These are phyloP conservation scores for Dictyostelium brefeldianum DNA, from an alignment of 78 protist genomes.

Conservation along the genomic window DNA sequence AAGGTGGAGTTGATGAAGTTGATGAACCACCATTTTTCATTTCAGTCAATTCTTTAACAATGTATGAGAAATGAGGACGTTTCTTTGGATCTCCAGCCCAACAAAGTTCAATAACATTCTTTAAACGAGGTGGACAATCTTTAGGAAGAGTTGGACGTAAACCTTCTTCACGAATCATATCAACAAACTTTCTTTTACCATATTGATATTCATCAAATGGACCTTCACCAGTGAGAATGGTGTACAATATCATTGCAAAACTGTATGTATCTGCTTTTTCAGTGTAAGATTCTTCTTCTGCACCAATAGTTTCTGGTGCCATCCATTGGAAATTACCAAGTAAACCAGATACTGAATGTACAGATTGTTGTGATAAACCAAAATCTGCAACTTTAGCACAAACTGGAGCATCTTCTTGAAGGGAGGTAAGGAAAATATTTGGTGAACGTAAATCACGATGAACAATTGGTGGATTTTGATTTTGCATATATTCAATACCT, in stretches of 20 bases:
- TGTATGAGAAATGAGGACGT: slow-evolving; percentile 33
- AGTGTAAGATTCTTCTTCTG: slow-evolving; percentile 72
- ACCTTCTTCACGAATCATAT: slow-evolving; percentile 67
- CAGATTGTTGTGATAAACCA: slow-evolving; percentile 77
- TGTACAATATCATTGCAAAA: slow-evolving; percentile 77
- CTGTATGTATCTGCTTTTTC: slow-evolving; percentile 79
- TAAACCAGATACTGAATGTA: slow-evolving; percentile 69
- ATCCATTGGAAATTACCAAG: slow-evolving; percentile 68
- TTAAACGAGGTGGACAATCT: slow-evolving; percentile 42
- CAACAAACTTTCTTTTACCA: slow-evolving; percentile 58
- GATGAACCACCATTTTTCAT: slow-evolving; percentile 6
- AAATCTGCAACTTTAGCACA: slow-evolving; percentile 82
- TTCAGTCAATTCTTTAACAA: slow-evolving; percentile 53
- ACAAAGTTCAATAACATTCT: slow-evolving; percentile 51
- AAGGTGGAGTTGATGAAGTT: background rate
- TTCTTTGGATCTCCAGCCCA: slow-evolving; percentile 74
- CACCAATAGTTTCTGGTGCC: slow-evolving; percentile 85
- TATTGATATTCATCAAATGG: slow-evolving; percentile 63
- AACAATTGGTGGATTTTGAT: slow-evolving; percentile 64
- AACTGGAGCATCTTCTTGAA: slow-evolving; percentile 66
- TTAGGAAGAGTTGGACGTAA: slow-evolving; percentile 72
- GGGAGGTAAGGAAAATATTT: slow-evolving; percentile 46
- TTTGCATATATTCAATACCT: slow-evolving; percentile 81
- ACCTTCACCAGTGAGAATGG: slow-evolving; percentile 49
- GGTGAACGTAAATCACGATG: slow-evolving; percentile 82